Evolutionary conservation across 768 basidiomycete species (phyloP), one percentile per base, ranked within the genome.

Genomic region (Tylopilus cervinicoccineus): DNA sequence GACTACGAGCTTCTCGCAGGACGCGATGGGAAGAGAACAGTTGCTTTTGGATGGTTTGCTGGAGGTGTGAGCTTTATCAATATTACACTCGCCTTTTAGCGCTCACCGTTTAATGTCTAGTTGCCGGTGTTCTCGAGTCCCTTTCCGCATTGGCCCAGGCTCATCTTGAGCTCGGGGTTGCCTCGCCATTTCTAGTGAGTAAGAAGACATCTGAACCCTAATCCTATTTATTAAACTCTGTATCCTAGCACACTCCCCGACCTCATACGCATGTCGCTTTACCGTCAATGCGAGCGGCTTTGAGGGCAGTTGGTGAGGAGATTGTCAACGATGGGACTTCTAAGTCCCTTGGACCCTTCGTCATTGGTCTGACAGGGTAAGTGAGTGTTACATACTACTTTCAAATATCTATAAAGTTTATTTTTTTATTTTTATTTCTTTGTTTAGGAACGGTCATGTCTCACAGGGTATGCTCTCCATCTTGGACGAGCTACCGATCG

Each of bases 31-130:
- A 86, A 86, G 63, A 73, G 93, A 19, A 87, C 86, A 0, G 89
- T 93, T 16, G 92, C 85, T 0, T 95, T 96, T 70, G 93, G 93
- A 1, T 93, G 84, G 83, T 91, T 86, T 57, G 93, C 93, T 1
- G 93, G 93, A 66, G 86, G 89, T 90, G 50, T 43, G 79, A 57
- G 22, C 26, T 1, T 27, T 10, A 0, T 20, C 11, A 23, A 42
- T 39, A 7, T 27, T 13, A n/a, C 16, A 10, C 12, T 26, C 1
- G 2, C 31, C 6, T 19, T 13, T 38, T 51, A 36, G 19, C n/a
- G 19, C 43, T 48, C 34, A 60, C 28, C 19, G 12, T 14, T 27
- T 32, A 16, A 7, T 32, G 26, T 24, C 49, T 64, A 92, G 90
- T 89, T 49, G 88, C 88, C 11, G 93, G 92, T 12, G 83, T 83